Evolutionary conservation across 2,329 filamentous ascomycete genomes (phyloP).

Genomic region (Colletotrichum aenigma): DNA sequence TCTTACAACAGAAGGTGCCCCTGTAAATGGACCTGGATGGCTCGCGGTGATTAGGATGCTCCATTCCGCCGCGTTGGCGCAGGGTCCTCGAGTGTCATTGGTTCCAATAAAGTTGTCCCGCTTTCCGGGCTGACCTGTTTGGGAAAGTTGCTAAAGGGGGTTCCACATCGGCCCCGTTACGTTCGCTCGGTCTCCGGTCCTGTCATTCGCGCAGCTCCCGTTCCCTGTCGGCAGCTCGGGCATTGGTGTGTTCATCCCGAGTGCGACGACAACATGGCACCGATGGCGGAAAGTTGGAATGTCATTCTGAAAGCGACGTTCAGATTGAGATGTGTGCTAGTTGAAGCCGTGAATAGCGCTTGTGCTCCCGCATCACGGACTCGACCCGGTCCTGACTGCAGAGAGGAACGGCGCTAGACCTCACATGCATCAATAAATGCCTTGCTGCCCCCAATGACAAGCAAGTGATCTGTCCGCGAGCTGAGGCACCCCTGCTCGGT

Average conservation of each 20-base stretch:
- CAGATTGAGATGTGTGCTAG: background rate
- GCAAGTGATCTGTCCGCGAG: background rate
- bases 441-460: background rate
- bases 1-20: background rate
- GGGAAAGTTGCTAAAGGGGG: background rate
- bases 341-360: background rate
- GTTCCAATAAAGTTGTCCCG: background rate
- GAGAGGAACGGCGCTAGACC: background rate
- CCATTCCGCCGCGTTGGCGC: background rate
- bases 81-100: conserved; percentile 6
- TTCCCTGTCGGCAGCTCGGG: background rate
- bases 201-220: background rate
- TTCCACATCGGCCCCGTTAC: background rate
- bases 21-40: conserved; percentile 2
- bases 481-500: conserved; percentile 1
- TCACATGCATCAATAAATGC: background rate
- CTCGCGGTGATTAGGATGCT: background rate
- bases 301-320: background rate
- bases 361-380: background rate
- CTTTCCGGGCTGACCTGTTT: background rate
- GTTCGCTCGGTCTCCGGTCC: background rate
- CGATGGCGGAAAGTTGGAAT: background rate
- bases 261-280: background rate
- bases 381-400: background rate
- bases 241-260: background rate